Evolutionary conservation across 2,329 filamentous ascomycete genomes (phyloP), one percentile per base, ranked within the genome.

Genomic region (Microsporum canis): DNA sequence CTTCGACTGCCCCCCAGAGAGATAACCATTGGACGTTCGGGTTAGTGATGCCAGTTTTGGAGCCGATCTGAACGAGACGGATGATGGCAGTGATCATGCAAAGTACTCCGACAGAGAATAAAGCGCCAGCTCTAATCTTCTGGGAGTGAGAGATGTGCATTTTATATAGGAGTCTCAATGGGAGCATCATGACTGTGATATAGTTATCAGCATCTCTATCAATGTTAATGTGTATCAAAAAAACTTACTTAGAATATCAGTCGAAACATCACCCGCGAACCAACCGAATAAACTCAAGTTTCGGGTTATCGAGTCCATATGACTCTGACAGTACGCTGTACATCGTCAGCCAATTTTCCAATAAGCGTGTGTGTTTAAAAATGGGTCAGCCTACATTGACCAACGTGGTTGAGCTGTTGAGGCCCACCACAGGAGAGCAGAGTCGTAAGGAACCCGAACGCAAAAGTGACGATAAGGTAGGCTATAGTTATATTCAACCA

Each of bases 141-240:
- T 71, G 70, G 34, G 62, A 63, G 12, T 56, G 7, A 45, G 64
- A 68, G 36, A 72, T 68, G 14, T 63, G 65, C 5, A 71, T 64
- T 10, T 67, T 66, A 57, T 66, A 66, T 29, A 72, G 64, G 10
- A 73, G 66, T 5, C 64, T 61, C 3, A 72, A 62, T 0, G 69
- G 69, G 12, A 73, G 66, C 2, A 62, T 62, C 69, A 71, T 73
- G 29, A 73, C 69, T 71, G 23, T 58, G 1, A 45, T n/a, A 36
- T 34, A 33, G 14, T 10, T 31, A 36, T 31, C 8, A 60, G 39
- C 39, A 0, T 6, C 33, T 43, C 45, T 8, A 34, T 51, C 10
- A 41, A 12, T 7, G 31, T 39, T 45, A 33, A 53, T 31, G 10
- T 7, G 31, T 41, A 34, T 55, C 8, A 10, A 12, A 12, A 1